Evolutionary conservation across 2,329 filamentous ascomycete species (phyloP).

Genomic region (Tolypocladium cylindrosporum): DNA sequence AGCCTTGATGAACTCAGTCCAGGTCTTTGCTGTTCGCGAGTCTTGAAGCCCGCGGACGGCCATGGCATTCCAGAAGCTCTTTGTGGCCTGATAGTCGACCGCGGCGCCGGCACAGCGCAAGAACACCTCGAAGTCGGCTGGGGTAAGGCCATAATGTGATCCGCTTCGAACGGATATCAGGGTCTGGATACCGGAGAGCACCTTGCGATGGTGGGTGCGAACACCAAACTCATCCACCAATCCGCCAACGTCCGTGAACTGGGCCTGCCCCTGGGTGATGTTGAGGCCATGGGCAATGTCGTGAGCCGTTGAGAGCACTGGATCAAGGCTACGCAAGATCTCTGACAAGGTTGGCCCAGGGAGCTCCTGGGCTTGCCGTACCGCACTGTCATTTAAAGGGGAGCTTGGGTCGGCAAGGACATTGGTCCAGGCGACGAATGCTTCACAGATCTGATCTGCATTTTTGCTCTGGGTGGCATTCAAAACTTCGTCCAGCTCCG

Average conservation of each 20-base stretch:
- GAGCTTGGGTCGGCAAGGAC: constrained; percentile 9
- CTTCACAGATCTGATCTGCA: constrained; percentile 10
- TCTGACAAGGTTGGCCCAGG: constrained; percentile 51
- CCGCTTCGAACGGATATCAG: constrained; percentile 23
- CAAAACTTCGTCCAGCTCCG: constrained; percentile 16
- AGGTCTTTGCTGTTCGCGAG: constrained; percentile 22
- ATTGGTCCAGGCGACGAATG: constrained; percentile 17
- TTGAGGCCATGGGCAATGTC: constrained; percentile 34
- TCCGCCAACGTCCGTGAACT: constrained; percentile 24
- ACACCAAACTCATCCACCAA: constrained; percentile 34
- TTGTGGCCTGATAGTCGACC: constrained; percentile 23
- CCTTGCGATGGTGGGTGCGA: constrained; percentile 26
- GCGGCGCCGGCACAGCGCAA: constrained; percentile 38
- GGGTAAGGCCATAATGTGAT: constrained; percentile 15
- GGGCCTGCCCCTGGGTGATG: constrained; percentile 28
- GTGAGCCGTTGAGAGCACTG: constrained; percentile 35
- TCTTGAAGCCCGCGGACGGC: constrained; percentile 12
- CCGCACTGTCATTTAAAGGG: constrained; percentile 12
- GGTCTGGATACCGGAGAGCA: constrained; percentile 24
- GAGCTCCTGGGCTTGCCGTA: constrained; percentile 27
- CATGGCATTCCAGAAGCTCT: constrained; percentile 25
- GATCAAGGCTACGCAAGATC: constrained; percentile 52
- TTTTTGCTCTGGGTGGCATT: constrained; percentile 20
- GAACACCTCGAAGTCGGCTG: constrained; percentile 33
- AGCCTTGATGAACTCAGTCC: constrained; percentile 36